These are phyloP conservation scores for Coemansia sp. DNA, from an alignment of 192 early-diverging fungal genomes.

Conservation along the genomic window DNA sequence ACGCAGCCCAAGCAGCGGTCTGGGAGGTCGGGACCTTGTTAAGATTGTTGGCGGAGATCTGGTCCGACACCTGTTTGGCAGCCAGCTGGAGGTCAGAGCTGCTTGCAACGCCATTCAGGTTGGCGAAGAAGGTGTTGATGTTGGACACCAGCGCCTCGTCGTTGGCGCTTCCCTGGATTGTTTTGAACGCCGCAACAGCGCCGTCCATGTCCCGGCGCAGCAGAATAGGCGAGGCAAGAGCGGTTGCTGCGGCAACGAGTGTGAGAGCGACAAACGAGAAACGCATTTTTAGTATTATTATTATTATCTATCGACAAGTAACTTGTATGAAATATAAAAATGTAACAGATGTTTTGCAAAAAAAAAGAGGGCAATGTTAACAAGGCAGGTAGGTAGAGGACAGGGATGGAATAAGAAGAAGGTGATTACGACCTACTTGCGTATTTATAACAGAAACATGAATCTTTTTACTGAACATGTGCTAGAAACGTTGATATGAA, in stretches of 20 bases:
- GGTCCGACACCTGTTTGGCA: slow-evolving; percentile 36
- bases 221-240: neutral
- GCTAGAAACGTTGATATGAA: too few relatives aligned
- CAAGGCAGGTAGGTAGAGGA: too few relatives aligned
- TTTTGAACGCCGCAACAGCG: slow-evolving; percentile 20
- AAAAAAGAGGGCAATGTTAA: too few relatives aligned
- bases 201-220: slow-evolving; percentile 34
- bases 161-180: slow-evolving; percentile 26
- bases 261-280: slow-evolving; percentile 7
- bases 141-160: slow-evolving; percentile 34
- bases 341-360: too few relatives aligned
- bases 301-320: too few relatives aligned
- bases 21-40: slow-evolving; percentile 26
- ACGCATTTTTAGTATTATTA: slow-evolving; percentile 19
- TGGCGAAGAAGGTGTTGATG: slow-evolving; percentile 31
- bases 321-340: too few relatives aligned
- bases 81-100: slow-evolving; percentile 12
- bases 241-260: slow-evolving; percentile 12
- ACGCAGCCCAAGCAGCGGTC: slow-evolving; percentile 35
- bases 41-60: slow-evolving; percentile 31
- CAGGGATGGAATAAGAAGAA: too few relatives aligned
- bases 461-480: too few relatives aligned
- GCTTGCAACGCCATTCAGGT: slow-evolving; percentile 25
- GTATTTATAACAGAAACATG: too few relatives aligned
- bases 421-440: too few relatives aligned